A percentile compares a stretch with the other conserved stretches of the same genome.
Conservation (phyloP, 257 asterid species). For the Solanum bulbocastanum region DNA sequence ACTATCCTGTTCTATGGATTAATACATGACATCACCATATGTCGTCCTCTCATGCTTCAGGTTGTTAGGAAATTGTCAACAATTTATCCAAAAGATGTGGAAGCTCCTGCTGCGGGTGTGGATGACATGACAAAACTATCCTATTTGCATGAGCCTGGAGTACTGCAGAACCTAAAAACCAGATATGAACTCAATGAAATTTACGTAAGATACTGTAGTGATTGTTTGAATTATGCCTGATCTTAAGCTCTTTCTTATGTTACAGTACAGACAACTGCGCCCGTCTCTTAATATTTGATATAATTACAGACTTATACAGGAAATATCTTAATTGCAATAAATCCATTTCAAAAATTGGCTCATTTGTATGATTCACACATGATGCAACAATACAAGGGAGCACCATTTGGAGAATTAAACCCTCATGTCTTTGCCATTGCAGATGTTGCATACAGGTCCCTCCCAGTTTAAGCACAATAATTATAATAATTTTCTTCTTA, state of each 20-base stretch:
- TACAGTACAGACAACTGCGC: slow-evolving; percentile 1
- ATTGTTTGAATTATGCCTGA: background rate
- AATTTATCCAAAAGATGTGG: slow-evolving; percentile 81
- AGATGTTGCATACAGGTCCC: slow-evolving; percentile 94
- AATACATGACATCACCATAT: background rate
- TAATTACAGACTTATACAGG: slow-evolving; percentile 92
- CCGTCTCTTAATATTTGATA: slow-evolving; percentile 11
- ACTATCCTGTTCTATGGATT: background rate
- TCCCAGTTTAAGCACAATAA: slow-evolving; percentile 5
- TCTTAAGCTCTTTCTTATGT: background rate
- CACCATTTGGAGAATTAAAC: slow-evolving; percentile 87
- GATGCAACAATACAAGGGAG: slow-evolving; percentile 99
- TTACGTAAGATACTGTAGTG: slow-evolving; percentile 39
- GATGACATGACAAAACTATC: slow-evolving; percentile 98
- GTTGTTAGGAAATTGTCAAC: slow-evolving; percentile 59
- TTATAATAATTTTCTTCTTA: background rate
- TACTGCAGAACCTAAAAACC: slow-evolving; percentile 66
- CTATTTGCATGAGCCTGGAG: slow-evolving; percentile 98
- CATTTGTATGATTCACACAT: slow-evolving; percentile 78
- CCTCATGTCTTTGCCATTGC: slow-evolving; percentile 99
- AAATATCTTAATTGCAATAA: slow-evolving; percentile 88
- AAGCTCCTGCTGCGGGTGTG: slow-evolving; percentile 96
- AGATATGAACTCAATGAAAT: slow-evolving; percentile 97
- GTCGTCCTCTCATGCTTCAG: slow-evolving; percentile 25
- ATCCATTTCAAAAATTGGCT: slow-evolving; percentile 92